Conservation (phyloP, 1,284 basidiomycete species). For the Rhizopogon hawkerae region DNA sequence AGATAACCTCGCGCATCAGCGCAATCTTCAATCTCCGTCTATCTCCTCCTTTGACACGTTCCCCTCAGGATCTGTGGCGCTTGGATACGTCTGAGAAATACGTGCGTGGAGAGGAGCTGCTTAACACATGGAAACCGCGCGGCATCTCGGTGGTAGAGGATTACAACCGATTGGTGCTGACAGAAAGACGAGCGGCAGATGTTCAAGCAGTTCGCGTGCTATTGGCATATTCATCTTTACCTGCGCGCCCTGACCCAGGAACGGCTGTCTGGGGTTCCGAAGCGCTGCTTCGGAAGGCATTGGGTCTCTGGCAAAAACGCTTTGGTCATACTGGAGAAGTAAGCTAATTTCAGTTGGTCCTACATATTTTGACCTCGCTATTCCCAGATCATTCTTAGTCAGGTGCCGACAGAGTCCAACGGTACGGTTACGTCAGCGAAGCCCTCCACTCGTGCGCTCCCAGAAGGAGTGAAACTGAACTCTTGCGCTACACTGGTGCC, state of each 20-base stretch:
- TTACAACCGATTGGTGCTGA: conserved; percentile 60
- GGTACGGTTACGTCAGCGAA: conserved; percentile 39
- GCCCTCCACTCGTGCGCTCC: conserved; percentile 29
- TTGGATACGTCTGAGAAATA: conserved; percentile 92
- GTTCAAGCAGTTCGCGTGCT: conserved; percentile 84
- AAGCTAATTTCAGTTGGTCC: conserved; percentile 14
- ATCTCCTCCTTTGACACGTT: conserved; percentile 79
- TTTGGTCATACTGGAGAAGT: conserved; percentile 75
- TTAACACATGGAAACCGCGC: conserved; percentile 80
- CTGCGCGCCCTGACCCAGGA: conserved; percentile 40
- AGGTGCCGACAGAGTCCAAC: conserved; percentile 49
- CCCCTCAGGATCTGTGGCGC: conserved; percentile 86
- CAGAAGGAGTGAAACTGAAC: conserved; percentile 57
- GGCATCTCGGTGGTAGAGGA: conserved; percentile 86
- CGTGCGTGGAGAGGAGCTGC: conserved; percentile 81
- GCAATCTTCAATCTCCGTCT: conserved; percentile 76
- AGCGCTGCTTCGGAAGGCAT: conserved; percentile 52
- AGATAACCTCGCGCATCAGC: conserved; percentile 68
- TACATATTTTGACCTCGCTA: conserved; percentile 5
- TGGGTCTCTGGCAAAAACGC: conserved; percentile 75
- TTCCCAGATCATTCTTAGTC: conserved; percentile 65
- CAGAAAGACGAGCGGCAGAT: conserved; percentile 72
- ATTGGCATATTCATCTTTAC: conserved; percentile 44
- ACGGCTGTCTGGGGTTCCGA: conserved; percentile 56
- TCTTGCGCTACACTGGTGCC: conserved; percentile 66